Conservation (phyloP, 1,139 yeast genomes). For the Sugiyamaella grinbergsii region DNA sequence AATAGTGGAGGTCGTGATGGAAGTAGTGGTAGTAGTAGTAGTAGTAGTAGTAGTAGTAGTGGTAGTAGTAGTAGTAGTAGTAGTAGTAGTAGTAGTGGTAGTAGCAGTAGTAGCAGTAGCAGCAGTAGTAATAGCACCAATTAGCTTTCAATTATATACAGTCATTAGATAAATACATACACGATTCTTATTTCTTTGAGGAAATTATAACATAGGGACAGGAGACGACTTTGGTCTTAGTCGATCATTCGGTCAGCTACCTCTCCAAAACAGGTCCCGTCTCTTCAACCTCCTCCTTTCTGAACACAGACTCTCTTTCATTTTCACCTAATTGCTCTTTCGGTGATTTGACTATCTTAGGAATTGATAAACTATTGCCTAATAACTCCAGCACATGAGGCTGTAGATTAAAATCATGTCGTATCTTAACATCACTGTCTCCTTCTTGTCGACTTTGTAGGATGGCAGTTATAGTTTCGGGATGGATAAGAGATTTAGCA, state of each 20-base stretch:
- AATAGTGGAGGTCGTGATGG: too few relatives aligned
- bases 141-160: too few relatives aligned
- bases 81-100: too few relatives aligned
- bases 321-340: neutral
- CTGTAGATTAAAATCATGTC: constrained; percentile 18
- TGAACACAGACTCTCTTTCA: constrained; percentile 11
- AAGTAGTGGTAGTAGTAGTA: too few relatives aligned
- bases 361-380: constrained; percentile 18
- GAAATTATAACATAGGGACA: neutral
- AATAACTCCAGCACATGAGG: constrained; percentile 14
- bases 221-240: neutral
- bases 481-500: constrained; percentile 13
- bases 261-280: constrained; percentile 16
- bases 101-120: too few relatives aligned
- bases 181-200: neutral
- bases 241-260: neutral
- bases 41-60: too few relatives aligned
- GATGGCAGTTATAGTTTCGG: constrained; percentile 23
- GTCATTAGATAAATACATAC: constrained; percentile 2
- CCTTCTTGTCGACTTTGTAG: constrained; percentile 22
- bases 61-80: too few relatives aligned
- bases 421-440: constrained; percentile 17
- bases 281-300: constrained; percentile 15
- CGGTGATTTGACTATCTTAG: constrained; percentile 14
- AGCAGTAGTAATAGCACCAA: too few relatives aligned